Base-by-base conservation (phyloP, 805 yeast species). In the Cyberlindnera galapagoensis region DNA sequence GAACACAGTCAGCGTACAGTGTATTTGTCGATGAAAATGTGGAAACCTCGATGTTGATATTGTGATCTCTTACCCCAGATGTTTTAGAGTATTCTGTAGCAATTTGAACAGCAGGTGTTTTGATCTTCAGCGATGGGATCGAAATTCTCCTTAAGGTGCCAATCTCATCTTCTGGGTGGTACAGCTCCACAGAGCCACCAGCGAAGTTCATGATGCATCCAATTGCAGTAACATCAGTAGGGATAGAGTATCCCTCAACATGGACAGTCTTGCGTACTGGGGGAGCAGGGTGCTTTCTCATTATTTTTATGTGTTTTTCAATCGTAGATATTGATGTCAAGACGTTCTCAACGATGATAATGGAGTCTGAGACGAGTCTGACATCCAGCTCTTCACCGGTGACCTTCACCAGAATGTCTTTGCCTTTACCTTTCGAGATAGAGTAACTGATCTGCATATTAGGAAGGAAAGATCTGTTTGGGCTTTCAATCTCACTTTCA, bases 21-120 rank as follows among this genome's bases (percentile, higher is more conserved):
- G 67, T 68, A 48, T 92, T 92, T 30, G 73, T 74, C 0, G 96
- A 83, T 1, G 84, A 67, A 12, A 83, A 71, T 9, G 83, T 74
- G 8, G 67, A 54, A 1, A 80, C 61, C 35, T 80, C 82, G 18
- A 70, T 55, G 14, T 66, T 61, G 15, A 78, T 44, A 16, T 40
- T 49, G 44, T 71, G 81, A 29, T 63, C 67, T 33, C 63, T 65
- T 0, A 39, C 24, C 0, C 60, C 62, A 7, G 49, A 36, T 22
- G 59, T 59, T 41, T 65, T 69, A 4, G 54, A 51, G 49, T 84
- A 86, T 36, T 68, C 73, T 0, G 76, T 45, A 3, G 69, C 65
- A 6, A 81, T 63, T 30, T 63, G 64, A 2, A 88, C 74, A 1
- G 84, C 80, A 0, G 97, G 97, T 0, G 95, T 73, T 32, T 72